Base-by-base conservation (phyloP, 176 grass and related monocot species). In the Oryza meyeriana region DNA sequence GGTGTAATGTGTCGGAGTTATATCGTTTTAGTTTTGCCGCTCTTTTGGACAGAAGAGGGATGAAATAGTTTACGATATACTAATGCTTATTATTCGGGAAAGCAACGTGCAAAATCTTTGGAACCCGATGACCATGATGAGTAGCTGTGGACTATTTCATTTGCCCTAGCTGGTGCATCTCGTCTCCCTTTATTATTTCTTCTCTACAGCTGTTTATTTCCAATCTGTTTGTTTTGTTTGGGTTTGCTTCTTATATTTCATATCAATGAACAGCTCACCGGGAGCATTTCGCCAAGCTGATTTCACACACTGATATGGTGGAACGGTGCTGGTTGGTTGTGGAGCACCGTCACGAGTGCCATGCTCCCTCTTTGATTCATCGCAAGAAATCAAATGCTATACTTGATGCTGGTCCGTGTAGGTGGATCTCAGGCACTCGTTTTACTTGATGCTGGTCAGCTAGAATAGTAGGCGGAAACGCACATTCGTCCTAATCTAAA, bases 1-100 rank as follows among this genome's bases (percentile, higher is more conserved):
- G 88, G 48, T 86, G 66, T 78, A 86, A 68, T 79, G 62, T 83
- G 83, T 78, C 62, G 50, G 41, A 45, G 71, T 72, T 86, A 81
- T 40, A 78, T 47, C 48, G 18, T 72, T 86, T 71, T 40, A 68
- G 42, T 78, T 44, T 85, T 35, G 30, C 79, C 24, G 3, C 79
- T 82, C 79, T 83, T 83, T 83, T 86, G 65, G 77, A 81, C 66
- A 72, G 52, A 57, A 83, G 58, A 66, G 75, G 57, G 69, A 77
- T 61, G 65, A 71, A 66, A 77, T 80, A 84, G 76, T 75, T 81
- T 80, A 12, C 35, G 83, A 77, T 80, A 73, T 78, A 36, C 35
- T 36, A 72, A 16, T 87, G 55, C 55, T 25, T 59, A 59, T 90
- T 69, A 55, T 83, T 41, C 48, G 79, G 69, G 64, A 83, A 77